These are phyloP conservation scores for Puccinia polysora DNA, from an alignment of 1,284 basidiomycete genomes.

Conservation along the genomic window DNA sequence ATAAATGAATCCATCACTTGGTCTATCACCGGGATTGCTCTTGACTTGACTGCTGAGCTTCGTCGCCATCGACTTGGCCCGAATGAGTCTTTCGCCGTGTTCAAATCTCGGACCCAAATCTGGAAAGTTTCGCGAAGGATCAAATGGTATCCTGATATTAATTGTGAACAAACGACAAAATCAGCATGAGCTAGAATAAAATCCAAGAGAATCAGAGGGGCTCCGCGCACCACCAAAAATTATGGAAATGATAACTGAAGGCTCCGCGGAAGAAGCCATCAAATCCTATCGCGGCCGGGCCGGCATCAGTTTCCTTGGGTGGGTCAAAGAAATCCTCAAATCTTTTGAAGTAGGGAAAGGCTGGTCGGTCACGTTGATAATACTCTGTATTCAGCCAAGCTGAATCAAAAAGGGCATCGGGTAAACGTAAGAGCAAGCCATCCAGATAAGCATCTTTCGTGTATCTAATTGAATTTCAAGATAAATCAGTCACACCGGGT, in stretches of 20 bases:
- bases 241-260: constrained; percentile 80
- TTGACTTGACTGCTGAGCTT: constrained; percentile 46
- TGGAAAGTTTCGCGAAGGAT: constrained; percentile 79
- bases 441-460: constrained; percentile 71
- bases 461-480: constrained; percentile 56
- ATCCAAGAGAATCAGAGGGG: too few relatives aligned
- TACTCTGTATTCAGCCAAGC: constrained; percentile 79
- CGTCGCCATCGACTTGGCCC: constrained; percentile 53
- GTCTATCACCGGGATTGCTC: constrained; percentile 38
- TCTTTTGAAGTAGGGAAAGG: constrained; percentile 72
- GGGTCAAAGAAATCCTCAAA: constrained; percentile 62
- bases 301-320: constrained; percentile 64
- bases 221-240: constrained; percentile 58
- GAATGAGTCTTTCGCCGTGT: constrained; percentile 64
- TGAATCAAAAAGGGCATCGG: constrained; percentile 78
- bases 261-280: constrained; percentile 80
- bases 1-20: neutral
- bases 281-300: constrained; percentile 70
- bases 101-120: constrained; percentile 76
- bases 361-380: constrained; percentile 73
- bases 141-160: constrained; percentile 77
- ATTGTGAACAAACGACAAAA: neutral
- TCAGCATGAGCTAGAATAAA: constrained; percentile 11
- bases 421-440: constrained; percentile 67
- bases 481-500: neutral